Conservation (phyloP, 73 alveolate species). For the Stentor roeselii region DNA sequence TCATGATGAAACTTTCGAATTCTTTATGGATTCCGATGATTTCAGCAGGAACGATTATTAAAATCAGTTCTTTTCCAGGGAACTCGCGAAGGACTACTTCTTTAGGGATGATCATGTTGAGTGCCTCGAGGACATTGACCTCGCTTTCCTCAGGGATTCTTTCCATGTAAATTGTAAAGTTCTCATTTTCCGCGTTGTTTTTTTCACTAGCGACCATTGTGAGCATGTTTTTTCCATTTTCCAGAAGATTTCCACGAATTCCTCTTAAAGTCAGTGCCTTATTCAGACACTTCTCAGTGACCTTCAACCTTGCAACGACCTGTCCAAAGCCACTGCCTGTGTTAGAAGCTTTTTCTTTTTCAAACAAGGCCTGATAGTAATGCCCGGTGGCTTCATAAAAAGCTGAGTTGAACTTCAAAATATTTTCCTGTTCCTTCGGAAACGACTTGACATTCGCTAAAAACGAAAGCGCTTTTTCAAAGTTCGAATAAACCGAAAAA, state of each 20-base stretch:
- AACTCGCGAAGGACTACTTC: neutral
- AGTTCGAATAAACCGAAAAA: neutral
- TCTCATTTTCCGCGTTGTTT: neutral
- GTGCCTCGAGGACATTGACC: neutral
- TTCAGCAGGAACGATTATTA: neutral
- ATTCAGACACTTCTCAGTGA: neutral
- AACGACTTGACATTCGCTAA: neutral
- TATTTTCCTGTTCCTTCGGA: neutral
- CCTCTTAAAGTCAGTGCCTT: conserved; percentile 5
- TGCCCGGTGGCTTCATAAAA: neutral
- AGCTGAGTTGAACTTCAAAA: neutral
- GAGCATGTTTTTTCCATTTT: neutral
- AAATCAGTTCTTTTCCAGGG: neutral
- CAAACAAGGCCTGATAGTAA: neutral
- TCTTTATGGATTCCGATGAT: neutral
- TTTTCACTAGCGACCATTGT: neutral
- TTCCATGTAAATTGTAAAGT: neutral
- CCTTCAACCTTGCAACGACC: conserved; percentile 7
- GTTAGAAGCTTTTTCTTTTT: neutral
- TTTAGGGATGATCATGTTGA: neutral
- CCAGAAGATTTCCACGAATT: neutral
- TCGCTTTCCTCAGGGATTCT: neutral
- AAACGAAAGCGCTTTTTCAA: neutral
- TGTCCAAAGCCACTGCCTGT: conserved; percentile 8
- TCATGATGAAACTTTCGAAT: neutral